phyloP scores from a whole-genome alignment of 306 rosid genomes.

The Citrullus amarus region DNA sequence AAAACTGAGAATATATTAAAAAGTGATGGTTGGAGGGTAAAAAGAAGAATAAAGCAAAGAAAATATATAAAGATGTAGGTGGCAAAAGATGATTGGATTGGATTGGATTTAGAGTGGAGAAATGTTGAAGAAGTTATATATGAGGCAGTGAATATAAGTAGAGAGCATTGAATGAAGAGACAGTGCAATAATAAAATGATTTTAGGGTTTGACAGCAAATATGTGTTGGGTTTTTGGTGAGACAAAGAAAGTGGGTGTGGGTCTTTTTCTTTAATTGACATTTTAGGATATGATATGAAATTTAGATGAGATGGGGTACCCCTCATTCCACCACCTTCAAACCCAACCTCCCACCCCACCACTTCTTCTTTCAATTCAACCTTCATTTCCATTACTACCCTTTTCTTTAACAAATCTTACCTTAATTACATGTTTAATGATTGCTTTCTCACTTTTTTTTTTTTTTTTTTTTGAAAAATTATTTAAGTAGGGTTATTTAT shows the following conservation, averaged over 20 bases:
- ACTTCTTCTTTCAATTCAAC: not conserved
- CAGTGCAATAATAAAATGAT: not conserved
- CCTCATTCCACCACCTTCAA: not conserved
- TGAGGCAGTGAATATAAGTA: too few relatives aligned
- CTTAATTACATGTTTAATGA: too few relatives aligned
- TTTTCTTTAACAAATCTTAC: too few relatives aligned
- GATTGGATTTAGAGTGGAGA: not conserved
- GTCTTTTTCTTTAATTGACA: not conserved
- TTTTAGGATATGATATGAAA: not conserved
- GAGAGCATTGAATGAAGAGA: not conserved
- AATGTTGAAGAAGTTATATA: not conserved
- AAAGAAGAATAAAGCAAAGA: not conserved
- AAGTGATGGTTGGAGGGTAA: not conserved
- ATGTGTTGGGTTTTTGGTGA: not conserved
- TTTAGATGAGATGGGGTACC: not conserved
- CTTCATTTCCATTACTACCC: not conserved
- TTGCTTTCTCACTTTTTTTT: too few relatives aligned
- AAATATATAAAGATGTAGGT: not conserved
- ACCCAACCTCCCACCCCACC: not conserved
- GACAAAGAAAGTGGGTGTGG: not conserved
- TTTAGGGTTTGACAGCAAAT: conserved; percentile 1
- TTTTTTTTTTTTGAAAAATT: too few relatives aligned
- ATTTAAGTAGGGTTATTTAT: too few relatives aligned
- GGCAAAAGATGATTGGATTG: not conserved
- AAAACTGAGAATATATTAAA: not conserved